These are phyloP conservation scores for Carex pumila DNA, from an alignment of 176 grass and related monocot species.

Conservation along the genomic window DNA sequence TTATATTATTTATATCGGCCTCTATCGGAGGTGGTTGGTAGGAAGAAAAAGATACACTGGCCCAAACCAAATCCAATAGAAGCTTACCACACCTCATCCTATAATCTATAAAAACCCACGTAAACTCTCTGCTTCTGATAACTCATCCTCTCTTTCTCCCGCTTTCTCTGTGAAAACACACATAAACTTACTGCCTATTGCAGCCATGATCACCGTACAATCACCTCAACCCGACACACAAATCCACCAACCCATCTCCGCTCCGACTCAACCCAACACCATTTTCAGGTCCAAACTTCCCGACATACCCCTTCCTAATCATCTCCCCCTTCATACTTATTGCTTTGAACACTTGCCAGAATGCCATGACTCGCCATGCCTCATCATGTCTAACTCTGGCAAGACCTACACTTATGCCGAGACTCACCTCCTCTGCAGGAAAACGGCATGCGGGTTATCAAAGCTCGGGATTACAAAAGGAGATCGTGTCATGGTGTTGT, in stretches of 20 bases:
- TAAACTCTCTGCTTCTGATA: too few relatives aligned
- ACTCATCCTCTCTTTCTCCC: too few relatives aligned
- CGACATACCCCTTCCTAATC: slow-evolving; percentile 26
- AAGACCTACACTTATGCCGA: slow-evolving; percentile 27
- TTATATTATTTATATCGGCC: too few relatives aligned
- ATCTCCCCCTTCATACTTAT: slow-evolving; percentile 43
- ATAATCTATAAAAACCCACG: too few relatives aligned
- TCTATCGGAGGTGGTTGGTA: too few relatives aligned
- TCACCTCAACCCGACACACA: slow-evolving; percentile 11
- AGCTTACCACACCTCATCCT: too few relatives aligned
- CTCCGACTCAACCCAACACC: neutral
- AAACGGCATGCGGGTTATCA: slow-evolving; percentile 19
- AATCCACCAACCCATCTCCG: neutral
- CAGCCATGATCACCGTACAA: slow-evolving; percentile 33
- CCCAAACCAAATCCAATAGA: too few relatives aligned
- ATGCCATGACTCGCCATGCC: slow-evolving; percentile 21
- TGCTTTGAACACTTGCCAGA: slow-evolving; percentile 29
- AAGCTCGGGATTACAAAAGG: slow-evolving; percentile 19
- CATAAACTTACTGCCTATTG: too few relatives aligned
- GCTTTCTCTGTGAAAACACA: too few relatives aligned
- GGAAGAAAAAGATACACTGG: too few relatives aligned
- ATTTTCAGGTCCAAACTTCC: slow-evolving; percentile 36
- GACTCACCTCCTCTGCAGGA: slow-evolving; percentile 29
- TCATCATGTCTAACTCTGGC: slow-evolving; percentile 18
- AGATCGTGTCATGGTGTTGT: slow-evolving; percentile 27